Evolutionary conservation across 495 filamentous ascomycete species (phyloP).

Genomic region (Aspergillus ostianus): DNA sequence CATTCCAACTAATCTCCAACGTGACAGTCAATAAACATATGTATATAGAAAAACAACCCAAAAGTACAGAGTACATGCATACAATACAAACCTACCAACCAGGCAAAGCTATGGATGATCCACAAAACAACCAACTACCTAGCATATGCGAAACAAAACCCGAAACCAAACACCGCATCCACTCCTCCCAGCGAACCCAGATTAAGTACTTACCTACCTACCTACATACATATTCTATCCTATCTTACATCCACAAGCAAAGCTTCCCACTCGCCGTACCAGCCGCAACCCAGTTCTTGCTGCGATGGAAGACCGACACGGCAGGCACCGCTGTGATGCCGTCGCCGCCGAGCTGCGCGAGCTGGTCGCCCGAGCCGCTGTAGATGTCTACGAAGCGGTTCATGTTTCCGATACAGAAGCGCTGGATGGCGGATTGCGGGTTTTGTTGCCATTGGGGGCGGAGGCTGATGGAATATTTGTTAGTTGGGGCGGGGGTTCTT

Average conservation of each 20-base stretch:
- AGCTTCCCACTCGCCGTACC: constrained; percentile 93
- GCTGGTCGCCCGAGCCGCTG: constrained; percentile 73
- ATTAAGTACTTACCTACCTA: no score
- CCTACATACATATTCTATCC: no score
- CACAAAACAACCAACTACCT: no score
- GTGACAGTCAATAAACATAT: no score
- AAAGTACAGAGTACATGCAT: no score
- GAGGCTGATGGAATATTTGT: constrained; percentile 56
- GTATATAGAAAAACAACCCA: no score
- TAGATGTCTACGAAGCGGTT: constrained; percentile 95
- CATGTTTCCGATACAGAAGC: constrained; percentile 96
- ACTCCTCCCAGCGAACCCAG: no score
- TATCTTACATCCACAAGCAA: constrained; percentile 76
- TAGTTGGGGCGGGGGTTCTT: constrained; percentile 9
- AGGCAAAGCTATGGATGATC: no score
- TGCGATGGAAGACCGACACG: constrained; percentile 86
- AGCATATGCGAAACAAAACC: no score
- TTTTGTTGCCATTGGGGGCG: constrained; percentile 88
- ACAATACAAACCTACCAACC: no score
- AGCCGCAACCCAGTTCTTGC: constrained; percentile 85
- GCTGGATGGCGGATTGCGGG: constrained; percentile 73
- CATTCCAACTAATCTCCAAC: no score
- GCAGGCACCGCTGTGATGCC: constrained; percentile 93
- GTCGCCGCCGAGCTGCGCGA: constrained; percentile 85
- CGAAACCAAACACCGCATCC: neutral